phyloP scores from a whole-genome alignment of 495 filamentous ascomycete genomes.

The Penicillium soppii region DNA sequence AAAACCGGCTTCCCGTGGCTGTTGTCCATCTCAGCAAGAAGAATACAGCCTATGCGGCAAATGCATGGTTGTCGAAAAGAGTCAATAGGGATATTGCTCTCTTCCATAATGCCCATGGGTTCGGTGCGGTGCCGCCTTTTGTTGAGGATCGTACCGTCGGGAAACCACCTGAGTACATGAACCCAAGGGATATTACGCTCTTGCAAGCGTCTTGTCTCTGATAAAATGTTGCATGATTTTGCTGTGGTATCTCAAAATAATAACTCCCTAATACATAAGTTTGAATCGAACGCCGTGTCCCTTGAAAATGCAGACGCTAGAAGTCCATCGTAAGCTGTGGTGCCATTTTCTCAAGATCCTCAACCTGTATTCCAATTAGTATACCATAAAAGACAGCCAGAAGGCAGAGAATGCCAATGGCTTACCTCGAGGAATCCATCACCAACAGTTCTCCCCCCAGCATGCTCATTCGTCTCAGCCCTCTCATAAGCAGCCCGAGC shows the following conservation, averaged over 20 bases:
- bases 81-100: conserved; percentile 29
- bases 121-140: conserved; percentile 22
- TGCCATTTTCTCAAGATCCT: conserved; percentile 83
- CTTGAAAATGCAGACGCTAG: conserved; percentile 21
- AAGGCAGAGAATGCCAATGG: conserved; percentile 21
- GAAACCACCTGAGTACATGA: conserved; percentile 20
- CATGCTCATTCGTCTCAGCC: conserved; percentile 38
- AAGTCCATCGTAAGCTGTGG: conserved; percentile 92
- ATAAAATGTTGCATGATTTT: not conserved
- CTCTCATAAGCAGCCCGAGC: conserved; percentile 75
- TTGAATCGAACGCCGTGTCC: conserved; percentile 13
- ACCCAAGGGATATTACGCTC: conserved; percentile 24
- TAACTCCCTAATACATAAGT: conserved; percentile 1
- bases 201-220: conserved; percentile 16
- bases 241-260: conserved; percentile 13
- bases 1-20: conserved; percentile 25
- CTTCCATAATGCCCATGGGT: conserved; percentile 28
- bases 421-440: conserved; percentile 76
- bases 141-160: conserved; percentile 24
- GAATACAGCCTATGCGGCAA: conserved; percentile 21
- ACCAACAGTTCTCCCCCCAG: conserved; percentile 27
- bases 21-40: conserved; percentile 30
- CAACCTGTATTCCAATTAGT: conserved; percentile 37
- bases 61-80: conserved; percentile 18
- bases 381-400: not conserved